Conservation (phyloP, 108 stramenopile genomes). For the Skeletonema costatum region DNA sequence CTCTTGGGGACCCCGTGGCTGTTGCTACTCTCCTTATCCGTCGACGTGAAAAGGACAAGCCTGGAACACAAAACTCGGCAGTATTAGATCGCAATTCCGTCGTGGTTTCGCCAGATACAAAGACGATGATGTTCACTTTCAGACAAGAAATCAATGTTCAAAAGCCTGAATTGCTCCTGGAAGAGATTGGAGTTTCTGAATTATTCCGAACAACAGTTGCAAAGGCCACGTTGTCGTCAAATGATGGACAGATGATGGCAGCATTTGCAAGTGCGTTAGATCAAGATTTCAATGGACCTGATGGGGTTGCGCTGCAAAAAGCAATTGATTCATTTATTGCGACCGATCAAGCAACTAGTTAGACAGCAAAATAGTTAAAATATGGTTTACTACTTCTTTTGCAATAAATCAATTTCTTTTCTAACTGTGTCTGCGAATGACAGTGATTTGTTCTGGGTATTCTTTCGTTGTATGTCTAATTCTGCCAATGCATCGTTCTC, state of each 20-base stretch:
- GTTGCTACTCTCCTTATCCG: conserved; percentile 69
- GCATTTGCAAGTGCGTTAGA: conserved; percentile 81
- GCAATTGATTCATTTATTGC: conserved; percentile 64
- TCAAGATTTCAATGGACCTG: conserved; percentile 70
- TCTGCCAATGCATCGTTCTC: conserved; percentile 3
- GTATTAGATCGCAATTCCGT: conserved; percentile 48
- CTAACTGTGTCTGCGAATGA: not conserved
- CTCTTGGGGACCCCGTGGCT: conserved; percentile 63
- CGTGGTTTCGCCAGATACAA: conserved; percentile 59
- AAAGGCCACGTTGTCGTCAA: conserved; percentile 67
- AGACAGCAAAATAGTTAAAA: not conserved
- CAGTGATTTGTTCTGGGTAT: not conserved
- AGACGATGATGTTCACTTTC: conserved; percentile 59
- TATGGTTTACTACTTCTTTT: conserved; percentile 1
- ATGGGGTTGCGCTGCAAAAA: conserved; percentile 68
- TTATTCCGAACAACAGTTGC: conserved; percentile 76
- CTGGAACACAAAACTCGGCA: conserved; percentile 44
- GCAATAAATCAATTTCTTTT: conserved; percentile 7
- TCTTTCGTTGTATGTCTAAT: not conserved
- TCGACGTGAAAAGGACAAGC: conserved; percentile 79
- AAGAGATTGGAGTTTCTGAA: conserved; percentile 69
- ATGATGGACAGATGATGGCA: conserved; percentile 81
- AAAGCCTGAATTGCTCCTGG: conserved; percentile 84
- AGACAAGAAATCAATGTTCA: conserved; percentile 83
- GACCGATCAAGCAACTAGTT: conserved; percentile 43